Evolutionary conservation across 169 alveolate genomes (phyloP), one percentile per base, ranked within the genome.

Genomic region (Plasmodium reichenowi): DNA sequence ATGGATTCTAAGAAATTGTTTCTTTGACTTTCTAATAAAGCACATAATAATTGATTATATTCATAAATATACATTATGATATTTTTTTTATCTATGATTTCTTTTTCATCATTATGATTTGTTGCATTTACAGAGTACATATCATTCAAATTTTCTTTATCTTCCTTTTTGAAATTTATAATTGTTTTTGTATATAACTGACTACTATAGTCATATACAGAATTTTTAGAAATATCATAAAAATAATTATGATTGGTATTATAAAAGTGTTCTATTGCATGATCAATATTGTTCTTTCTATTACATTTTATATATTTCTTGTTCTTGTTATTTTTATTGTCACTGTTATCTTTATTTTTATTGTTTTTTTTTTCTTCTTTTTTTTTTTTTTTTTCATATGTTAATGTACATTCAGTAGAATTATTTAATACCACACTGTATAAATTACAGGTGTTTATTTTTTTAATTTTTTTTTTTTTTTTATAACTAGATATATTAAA

Each of bases 121-220:
- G 63, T 15, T 26, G 64, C 52, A 76, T 76, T 76, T 58, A 67
- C 71, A 58, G 89, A 13, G 67, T 76, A 64, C 17, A 76, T 64
- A 20, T 76, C 52, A 63, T 76, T 63, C 6, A 76, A 62, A 38
- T 38, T 38, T 24, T 64, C 60, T 64, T 76, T 76, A 63, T 76
- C 66, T 64, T 68, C 78, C 38, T 22, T 76, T 76, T 76, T 76
- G 63, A 76, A 76, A 64, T 76, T 76, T 76, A 76, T 76, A 48
- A 76, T 63, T 64, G 48, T 76, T 76, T 47, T 76, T 52, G 66
- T 76, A 52, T 76, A 76, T 70, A 76, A 10, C 56, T 76, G 22
- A 43, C 89, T 76, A 58, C 89, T 76, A 68, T 76, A 76, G 66
- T 76, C 89, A 58, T 63, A 76, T 15, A 76, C 71, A 3, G 89